These are phyloP conservation scores for Diutina sp. DNA, from an alignment of 1,139 yeast species.

Conservation along the genomic window DNA sequence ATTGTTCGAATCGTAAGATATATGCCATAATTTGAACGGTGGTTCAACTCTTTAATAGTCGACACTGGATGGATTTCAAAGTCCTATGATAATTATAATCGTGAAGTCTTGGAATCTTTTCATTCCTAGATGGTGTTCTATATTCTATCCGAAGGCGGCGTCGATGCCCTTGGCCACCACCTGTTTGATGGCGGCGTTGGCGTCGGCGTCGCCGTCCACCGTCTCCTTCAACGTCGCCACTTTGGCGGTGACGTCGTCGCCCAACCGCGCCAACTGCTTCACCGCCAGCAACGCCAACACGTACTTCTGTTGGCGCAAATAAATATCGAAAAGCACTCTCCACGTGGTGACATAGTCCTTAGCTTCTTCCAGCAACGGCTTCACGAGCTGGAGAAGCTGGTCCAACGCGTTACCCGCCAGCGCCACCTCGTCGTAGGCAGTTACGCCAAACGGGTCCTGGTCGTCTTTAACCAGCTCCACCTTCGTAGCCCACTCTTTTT, in stretches of 20 bases:
- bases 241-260: constrained; percentile 15
- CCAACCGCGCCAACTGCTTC: constrained; percentile 22
- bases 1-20: too few species aligned
- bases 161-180: constrained; percentile 31
- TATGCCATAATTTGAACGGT: too few species aligned
- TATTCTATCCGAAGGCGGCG: neutral
- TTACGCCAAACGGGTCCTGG: constrained; percentile 36
- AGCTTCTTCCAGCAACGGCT: constrained; percentile 25
- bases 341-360: constrained; percentile 20
- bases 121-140: too few species aligned
- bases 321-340: constrained; percentile 25
- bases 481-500: constrained; percentile 23
- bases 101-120: too few species aligned
- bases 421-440: constrained; percentile 14
- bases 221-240: constrained; percentile 15
- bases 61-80: too few species aligned
- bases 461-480: constrained; percentile 35
- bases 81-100: too few species aligned
- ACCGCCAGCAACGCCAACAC: constrained; percentile 34
- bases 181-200: constrained; percentile 30
- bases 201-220: constrained; percentile 14
- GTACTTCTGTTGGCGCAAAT: constrained; percentile 28
- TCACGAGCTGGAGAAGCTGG: constrained; percentile 15
- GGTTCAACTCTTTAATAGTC: too few species aligned
- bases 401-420: constrained; percentile 15